Evolutionary conservation across 2,329 filamentous ascomycete genomes (phyloP), one percentile per base, ranked within the genome.

Genomic region (Penicillium decumbens): DNA sequence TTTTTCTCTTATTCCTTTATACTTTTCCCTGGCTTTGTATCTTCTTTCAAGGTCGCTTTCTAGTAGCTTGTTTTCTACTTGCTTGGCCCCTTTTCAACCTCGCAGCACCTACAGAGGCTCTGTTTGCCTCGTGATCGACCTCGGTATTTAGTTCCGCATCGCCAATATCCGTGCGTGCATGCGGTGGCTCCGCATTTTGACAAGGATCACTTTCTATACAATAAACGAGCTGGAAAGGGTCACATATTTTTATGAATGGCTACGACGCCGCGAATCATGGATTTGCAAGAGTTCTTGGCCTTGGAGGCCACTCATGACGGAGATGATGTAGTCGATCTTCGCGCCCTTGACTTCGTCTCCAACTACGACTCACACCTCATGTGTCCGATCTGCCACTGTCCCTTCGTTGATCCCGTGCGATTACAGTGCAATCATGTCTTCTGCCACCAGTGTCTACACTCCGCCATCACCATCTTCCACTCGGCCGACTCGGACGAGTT

Each of bases 341-440:
- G 80, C 47, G 64, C 73, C 32, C 75, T 85, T 57, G 81, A 84
- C 50, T 81, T 82, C 68, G 74, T 81, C 49, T 69, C 73, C 43
- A 64, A 68, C 25, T 79, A 78, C 61, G 80, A 84, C 62, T 74
- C 74, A 53, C 82, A 84, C 60, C 73, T 85, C 43, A 78, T 82
- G 71, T 85, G 82, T 61, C 76, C 81, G 13, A 84, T 85, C 55
- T 85, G 82, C 65, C 80, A 81, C 61, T 80, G 78, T 52, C 79
- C 82, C 6, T 83, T 84, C 59, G 75, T 83, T 47, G 70, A 76
- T 45, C 81, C 82, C 1, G 74, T 82, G 39, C 72, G 79, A 57
- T 69, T 82, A 41, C 73, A 78, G 55, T 85, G 82, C 66, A 80
- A 84, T 55, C 82, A 85, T 68, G 78, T 80, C 55, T 85, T 85